Percentiles rank a stretch among this genome's conserved stretches.
Conservation (phyloP, 139 green algal genomes). For the Trebouxia sp. region DNA sequence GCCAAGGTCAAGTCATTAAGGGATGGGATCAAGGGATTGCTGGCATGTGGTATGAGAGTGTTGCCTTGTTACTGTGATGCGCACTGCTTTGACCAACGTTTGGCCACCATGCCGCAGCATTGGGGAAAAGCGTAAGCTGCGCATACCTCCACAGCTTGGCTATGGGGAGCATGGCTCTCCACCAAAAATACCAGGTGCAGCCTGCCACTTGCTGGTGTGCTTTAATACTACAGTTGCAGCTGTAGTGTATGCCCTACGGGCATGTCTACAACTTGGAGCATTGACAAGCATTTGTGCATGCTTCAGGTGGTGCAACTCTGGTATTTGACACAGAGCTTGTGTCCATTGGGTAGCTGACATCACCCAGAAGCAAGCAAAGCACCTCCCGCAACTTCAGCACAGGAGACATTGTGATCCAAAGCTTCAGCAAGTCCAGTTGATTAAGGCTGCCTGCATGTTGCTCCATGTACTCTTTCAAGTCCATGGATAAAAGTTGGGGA, state of each 20-base stretch:
- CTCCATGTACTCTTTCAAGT: conserved; percentile 40
- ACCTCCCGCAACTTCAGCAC: too few species aligned
- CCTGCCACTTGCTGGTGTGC: too few species aligned
- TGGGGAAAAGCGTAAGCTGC: conserved; percentile 68
- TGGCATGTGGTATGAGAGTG: conserved; percentile 34
- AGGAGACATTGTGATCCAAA: too few species aligned
- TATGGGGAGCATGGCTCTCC: conserved; percentile 62
- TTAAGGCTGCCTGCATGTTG: too few species aligned
- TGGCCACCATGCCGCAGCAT: conserved; percentile 28
- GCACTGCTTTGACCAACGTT: background rate
- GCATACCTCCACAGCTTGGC: conserved; percentile 62
- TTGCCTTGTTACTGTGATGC: background rate
- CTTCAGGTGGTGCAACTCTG: conserved; percentile 15
- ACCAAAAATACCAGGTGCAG: conserved; percentile 56
- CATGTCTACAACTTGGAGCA: too few species aligned
- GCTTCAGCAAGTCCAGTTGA: too few species aligned
- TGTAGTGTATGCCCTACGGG: too few species aligned
- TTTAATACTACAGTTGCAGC: too few species aligned
- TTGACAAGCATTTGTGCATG: too few species aligned
- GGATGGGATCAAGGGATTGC: conserved; percentile 56
- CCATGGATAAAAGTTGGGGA: conserved; percentile 83
- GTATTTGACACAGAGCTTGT: conserved; percentile 34
- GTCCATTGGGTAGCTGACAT: too few species aligned
- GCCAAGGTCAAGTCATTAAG: conserved; percentile 45
- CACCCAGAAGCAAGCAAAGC: too few species aligned